A percentile compares a stretch with the other conserved stretches of the same genome.
Conservation (phyloP, 2,329 filamentous ascomycete genomes). For the Hypocreales sp. region DNA sequence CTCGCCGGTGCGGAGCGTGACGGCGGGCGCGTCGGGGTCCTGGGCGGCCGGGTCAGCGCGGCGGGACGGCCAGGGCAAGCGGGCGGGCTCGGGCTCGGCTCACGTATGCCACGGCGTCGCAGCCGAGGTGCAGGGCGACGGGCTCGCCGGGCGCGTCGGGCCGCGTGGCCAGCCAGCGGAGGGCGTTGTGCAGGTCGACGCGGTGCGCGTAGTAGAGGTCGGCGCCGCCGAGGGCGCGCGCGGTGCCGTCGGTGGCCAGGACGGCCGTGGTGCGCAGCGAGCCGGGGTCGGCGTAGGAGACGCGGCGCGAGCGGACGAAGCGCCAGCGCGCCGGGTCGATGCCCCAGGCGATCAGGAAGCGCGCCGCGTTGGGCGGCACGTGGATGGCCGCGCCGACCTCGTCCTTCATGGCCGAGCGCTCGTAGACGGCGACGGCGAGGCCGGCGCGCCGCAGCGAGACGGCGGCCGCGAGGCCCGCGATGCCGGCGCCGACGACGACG, state of each 20-base stretch:
- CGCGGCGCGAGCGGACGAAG: constrained; percentile 10
- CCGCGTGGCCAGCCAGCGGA: constrained; percentile 17
- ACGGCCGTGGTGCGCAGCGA: constrained; percentile 9
- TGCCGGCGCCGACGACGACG: constrained; percentile 19
- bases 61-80: constrained; percentile 14
- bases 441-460: constrained; percentile 17
- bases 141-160: constrained; percentile 10
- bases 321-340: constrained; percentile 13
- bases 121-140: constrained; percentile 9
- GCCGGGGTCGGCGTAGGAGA: constrained; percentile 9
- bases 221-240: constrained; percentile 10
- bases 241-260: constrained; percentile 5
- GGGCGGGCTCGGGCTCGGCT: constrained; percentile 9
- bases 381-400: constrained; percentile 23
- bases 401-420: constrained; percentile 19
- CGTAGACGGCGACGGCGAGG: constrained; percentile 18
- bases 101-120: constrained; percentile 11
- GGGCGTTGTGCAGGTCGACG: constrained; percentile 21
- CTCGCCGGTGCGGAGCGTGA: constrained; percentile 13
- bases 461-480: constrained; percentile 18
- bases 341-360: constrained; percentile 19
- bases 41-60: too few relatives aligned
- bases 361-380: constrained; percentile 20
- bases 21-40: constrained; percentile 10
- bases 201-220: constrained; percentile 21